These are phyloP conservation scores for Mucor lusitanicus DNA, from an alignment of 371 early-diverging fungal species.

Conservation along the genomic window DNA sequence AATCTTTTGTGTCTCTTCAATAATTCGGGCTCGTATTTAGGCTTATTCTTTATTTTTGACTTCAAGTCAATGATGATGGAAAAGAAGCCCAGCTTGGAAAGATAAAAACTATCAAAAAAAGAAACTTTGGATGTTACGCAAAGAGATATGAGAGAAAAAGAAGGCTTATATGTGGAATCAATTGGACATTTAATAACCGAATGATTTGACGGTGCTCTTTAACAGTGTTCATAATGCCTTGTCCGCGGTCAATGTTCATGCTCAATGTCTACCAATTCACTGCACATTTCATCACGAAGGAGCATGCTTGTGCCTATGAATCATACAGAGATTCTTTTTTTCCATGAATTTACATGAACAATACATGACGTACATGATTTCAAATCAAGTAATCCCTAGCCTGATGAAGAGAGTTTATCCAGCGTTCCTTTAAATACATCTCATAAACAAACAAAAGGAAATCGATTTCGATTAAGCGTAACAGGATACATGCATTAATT, in stretches of 20 bases:
- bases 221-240: too few relatives aligned
- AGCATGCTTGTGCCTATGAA: background rate
- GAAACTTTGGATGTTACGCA: background rate
- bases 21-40: background rate
- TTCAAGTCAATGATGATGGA: background rate
- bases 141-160: background rate
- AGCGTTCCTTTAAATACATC: background rate
- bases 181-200: background rate
- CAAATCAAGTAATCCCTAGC: background rate
- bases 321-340: background rate
- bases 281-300: background rate
- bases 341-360: background rate
- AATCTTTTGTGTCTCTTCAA: background rate
- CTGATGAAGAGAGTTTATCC: background rate
- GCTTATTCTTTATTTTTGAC: background rate
- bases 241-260: too few relatives aligned
- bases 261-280: background rate
- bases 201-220: background rate
- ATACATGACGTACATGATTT: background rate
- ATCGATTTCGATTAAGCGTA: background rate
- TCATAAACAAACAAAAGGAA: background rate
- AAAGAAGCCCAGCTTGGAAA: background rate
- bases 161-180: background rate
- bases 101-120: background rate
- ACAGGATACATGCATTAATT: background rate